These are phyloP conservation scores for Gremmenia infestans DNA, from an alignment of 2,329 filamentous ascomycete species.

Conservation along the genomic window DNA sequence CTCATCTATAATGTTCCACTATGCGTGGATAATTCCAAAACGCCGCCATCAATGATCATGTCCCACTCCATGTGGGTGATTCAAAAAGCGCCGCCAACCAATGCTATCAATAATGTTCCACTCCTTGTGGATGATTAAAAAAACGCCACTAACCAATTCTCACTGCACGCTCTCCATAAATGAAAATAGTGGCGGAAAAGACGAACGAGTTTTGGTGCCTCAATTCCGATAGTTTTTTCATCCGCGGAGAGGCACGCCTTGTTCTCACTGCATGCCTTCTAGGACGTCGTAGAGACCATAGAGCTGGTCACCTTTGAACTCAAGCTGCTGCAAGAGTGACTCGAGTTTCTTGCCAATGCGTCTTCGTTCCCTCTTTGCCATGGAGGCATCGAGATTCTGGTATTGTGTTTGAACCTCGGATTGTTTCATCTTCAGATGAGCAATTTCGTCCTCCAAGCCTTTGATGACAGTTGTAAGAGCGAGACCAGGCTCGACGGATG, in stretches of 20 bases:
- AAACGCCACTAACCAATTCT: not conserved
- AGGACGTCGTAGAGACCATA: slow-evolving; percentile 75
- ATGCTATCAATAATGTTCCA: not conserved
- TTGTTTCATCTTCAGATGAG: slow-evolving; percentile 69
- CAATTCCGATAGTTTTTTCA: no score
- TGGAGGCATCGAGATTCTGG: slow-evolving; percentile 59
- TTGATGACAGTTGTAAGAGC: slow-evolving; percentile 76
- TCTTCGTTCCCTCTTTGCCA: slow-evolving; percentile 61
- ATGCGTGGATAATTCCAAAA: no score
- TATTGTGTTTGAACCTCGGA: slow-evolving; percentile 56
- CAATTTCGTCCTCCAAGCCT: slow-evolving; percentile 71
- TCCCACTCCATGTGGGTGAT: not conserved
- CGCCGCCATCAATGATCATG: no score
- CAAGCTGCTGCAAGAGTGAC: slow-evolving; percentile 56
- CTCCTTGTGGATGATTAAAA: not conserved
- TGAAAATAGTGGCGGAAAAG: no score
- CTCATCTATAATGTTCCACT: no score
- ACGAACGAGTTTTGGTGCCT: no score
- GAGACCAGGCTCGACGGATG: slow-evolving; percentile 32
- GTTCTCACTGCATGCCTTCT: slow-evolving; percentile 7
- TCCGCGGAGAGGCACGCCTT: no score
- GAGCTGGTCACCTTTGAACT: slow-evolving; percentile 72
- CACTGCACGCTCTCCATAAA: not conserved
- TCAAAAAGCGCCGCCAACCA: not conserved
- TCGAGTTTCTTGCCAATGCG: slow-evolving; percentile 57